A percentile compares a stretch with the other conserved stretches of the same genome.
Evolutionary conservation across 768 basidiomycete genomes (phyloP).

Genomic region (Coprinellus aureogranulatus): DNA sequence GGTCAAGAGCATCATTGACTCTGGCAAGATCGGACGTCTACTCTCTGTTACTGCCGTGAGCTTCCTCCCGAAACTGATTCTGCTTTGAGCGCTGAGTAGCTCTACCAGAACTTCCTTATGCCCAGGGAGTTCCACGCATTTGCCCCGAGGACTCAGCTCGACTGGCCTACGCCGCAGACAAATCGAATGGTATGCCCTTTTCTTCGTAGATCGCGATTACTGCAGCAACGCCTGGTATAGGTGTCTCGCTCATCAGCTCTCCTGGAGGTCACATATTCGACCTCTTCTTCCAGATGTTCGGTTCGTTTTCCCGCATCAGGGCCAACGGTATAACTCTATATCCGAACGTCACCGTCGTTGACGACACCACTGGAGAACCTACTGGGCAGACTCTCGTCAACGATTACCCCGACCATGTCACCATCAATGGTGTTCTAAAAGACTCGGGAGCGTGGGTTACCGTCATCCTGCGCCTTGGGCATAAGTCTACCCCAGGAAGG

Average conservation of each 20-base stretch:
- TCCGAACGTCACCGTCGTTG: slow-evolving; percentile 3
- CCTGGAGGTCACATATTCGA: slow-evolving; percentile 12
- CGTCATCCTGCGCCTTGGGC: slow-evolving; percentile 2
- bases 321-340: slow-evolving; percentile 6
- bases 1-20: slow-evolving; percentile 27
- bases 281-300: slow-evolving; percentile 9
- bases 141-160: not conserved
- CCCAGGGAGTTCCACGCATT: not conserved
- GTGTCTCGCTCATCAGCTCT: not conserved
- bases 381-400: slow-evolving; percentile 3
- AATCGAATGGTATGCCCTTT: not conserved
- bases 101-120: not conserved
- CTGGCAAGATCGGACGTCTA: slow-evolving; percentile 29
- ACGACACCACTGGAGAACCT: slow-evolving; percentile 1
- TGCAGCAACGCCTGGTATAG: not conserved
- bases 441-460: slow-evolving; percentile 4
- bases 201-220: no score
- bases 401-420: slow-evolving; percentile 7
- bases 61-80: not conserved
- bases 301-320: slow-evolving; percentile 8
- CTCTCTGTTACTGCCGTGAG: slow-evolving; percentile 13
- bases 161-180: not conserved
- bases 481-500: slow-evolving; percentile 10
- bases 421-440: slow-evolving; percentile 7
- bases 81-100: not conserved